phyloP scores from a whole-genome alignment of 352 stramenopile genomes.

The Phytophthora rubi region DNA sequence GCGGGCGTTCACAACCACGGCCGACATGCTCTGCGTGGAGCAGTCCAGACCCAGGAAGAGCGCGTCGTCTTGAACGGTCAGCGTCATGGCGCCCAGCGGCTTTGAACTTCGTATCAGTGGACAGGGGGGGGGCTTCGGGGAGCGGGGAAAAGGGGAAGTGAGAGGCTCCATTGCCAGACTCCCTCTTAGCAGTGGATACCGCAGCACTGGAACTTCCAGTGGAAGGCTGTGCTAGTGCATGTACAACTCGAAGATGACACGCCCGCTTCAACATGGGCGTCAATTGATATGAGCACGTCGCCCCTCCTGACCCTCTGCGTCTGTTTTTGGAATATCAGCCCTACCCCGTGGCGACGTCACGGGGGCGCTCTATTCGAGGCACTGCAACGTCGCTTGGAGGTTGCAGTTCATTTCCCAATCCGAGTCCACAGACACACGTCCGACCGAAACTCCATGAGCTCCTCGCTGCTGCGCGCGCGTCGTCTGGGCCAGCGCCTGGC shows the following conservation, averaged over 20 bases:
- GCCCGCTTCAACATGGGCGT: constrained; percentile 6
- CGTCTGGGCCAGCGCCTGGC: constrained; percentile 23
- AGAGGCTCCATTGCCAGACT: background rate
- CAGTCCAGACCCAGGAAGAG: constrained; percentile 80
- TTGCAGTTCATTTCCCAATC: constrained; percentile 27
- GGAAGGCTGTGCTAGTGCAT: constrained; percentile 5
- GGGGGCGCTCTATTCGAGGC: constrained; percentile 14
- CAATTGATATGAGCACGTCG: background rate
- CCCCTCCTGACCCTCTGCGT: no score
- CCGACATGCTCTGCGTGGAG: constrained; percentile 87
- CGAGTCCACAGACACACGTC: constrained; percentile 6
- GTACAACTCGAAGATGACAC: constrained; percentile 20
- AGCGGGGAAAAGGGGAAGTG: constrained; percentile 25
- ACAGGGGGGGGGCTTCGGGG: background rate
- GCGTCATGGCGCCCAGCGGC: constrained; percentile 5
- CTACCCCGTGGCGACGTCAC: constrained; percentile 23
- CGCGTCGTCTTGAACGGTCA: constrained; percentile 21
- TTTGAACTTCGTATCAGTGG: no score
- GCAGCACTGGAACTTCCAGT: constrained; percentile 1
- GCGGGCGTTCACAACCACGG: constrained; percentile 56
- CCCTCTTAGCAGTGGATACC: background rate
- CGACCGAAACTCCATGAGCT: constrained; percentile 12
- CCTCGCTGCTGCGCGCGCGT: constrained; percentile 14
- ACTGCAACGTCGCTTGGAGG: constrained; percentile 19
- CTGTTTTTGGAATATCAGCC: background rate